Conservation (phyloP, 106 monocot genomes). For the Dendrobium officinale region DNA sequence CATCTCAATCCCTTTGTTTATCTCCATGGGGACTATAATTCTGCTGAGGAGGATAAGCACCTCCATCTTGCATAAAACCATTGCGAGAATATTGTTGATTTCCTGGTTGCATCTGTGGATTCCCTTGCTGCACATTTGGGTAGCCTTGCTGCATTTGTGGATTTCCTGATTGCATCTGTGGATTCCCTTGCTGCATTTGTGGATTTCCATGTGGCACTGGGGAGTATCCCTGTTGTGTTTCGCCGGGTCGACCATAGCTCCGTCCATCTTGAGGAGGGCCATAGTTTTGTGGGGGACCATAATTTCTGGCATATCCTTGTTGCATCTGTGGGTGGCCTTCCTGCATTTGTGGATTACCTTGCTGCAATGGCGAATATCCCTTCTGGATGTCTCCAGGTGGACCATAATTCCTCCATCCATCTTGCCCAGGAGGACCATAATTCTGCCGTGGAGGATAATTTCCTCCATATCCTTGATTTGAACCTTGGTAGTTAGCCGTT, state of each 20-base stretch:
- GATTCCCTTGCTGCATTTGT: not conserved
- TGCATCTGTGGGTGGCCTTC: slow-evolving; percentile 21
- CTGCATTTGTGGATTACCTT: slow-evolving; percentile 18
- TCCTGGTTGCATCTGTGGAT: slow-evolving; percentile 22
- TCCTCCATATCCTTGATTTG: not conserved
- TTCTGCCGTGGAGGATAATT: slow-evolving; percentile 1
- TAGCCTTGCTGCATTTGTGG: not conserved
- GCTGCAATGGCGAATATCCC: not conserved
- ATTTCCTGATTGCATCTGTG: slow-evolving; percentile 20
- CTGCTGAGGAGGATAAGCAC: not conserved
- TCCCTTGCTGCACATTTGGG: not conserved
- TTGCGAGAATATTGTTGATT: not conserved
- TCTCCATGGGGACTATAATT: not conserved
- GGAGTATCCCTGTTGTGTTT: not conserved
- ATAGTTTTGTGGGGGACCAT: slow-evolving; percentile 10
- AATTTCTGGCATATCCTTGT: not conserved
- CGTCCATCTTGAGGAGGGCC: slow-evolving; percentile 28
- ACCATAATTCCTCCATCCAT: not conserved
- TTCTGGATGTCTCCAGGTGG: not conserved
- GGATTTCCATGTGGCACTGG: not conserved
- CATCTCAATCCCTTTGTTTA: not conserved
- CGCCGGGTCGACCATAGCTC: not conserved
- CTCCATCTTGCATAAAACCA: not conserved
- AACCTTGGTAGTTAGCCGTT: not conserved
- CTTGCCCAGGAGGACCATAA: not conserved